Conservation (phyloP, 352 stramenopile genomes). For the Blastocystis sp. region DNA sequence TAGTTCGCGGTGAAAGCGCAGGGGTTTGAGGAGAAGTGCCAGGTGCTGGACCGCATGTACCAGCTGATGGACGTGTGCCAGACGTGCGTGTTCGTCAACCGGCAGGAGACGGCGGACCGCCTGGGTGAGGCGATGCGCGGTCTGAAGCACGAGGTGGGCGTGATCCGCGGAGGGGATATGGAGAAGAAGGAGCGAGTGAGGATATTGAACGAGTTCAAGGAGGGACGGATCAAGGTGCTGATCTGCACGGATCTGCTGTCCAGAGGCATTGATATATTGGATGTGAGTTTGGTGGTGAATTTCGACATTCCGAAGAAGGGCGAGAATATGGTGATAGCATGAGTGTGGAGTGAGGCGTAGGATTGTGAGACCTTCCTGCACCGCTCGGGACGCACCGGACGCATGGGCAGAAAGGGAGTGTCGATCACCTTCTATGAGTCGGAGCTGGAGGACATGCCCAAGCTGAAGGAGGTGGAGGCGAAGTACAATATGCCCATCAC, state of each 20-base stretch:
- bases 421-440: constrained; percentile 44
- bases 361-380: constrained; percentile 65
- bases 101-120: constrained; percentile 33
- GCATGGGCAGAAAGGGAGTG: constrained; percentile 61
- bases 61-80: constrained; percentile 64
- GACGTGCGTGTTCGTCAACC: constrained; percentile 67
- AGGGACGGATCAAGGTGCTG: constrained; percentile 53
- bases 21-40: constrained; percentile 47
- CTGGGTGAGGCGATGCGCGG: constrained; percentile 12
- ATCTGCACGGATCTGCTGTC: constrained; percentile 62
- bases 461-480: constrained; percentile 43
- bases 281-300: constrained; percentile 63
- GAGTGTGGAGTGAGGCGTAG: neutral
- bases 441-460: constrained; percentile 36
- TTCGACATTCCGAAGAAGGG: constrained; percentile 63
- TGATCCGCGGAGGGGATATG: constrained; percentile 63
- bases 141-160: constrained; percentile 3
- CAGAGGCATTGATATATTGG: constrained; percentile 56
- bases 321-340: constrained; percentile 3
- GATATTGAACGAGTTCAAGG: constrained; percentile 41
- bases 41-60: constrained; percentile 28
- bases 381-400: constrained; percentile 56
- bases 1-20: constrained; percentile 20
- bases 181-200: constrained; percentile 31
- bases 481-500: constrained; percentile 56